Evolutionary conservation across 2,329 filamentous ascomycete genomes (phyloP), one percentile per base, ranked within the genome.

Genomic region (Canariomyces notabilis): DNA sequence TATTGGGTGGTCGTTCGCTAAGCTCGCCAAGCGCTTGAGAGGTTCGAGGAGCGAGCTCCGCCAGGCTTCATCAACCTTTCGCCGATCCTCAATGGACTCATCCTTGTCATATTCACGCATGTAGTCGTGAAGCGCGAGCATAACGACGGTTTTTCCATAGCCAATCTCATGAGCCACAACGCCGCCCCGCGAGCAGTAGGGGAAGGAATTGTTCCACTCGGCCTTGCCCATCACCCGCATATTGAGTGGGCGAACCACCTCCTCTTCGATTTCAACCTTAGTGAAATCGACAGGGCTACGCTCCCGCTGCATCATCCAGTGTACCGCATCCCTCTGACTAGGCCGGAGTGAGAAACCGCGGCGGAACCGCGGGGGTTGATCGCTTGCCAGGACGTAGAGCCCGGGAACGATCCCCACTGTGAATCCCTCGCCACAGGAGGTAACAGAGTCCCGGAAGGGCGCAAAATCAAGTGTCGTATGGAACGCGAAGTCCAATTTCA

Each of bases 81-180:
- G 16, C 3, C 64, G 51, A 8, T 55, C 32, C 0, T 22, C 2
- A 5, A 59, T 37, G 9, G 60, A 64, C 0, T 48, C 12, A 0
- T 3, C n/a, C 2, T 38, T 18, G 38, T 65, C 62, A 14, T 57
- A 59, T 0, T 46, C 1, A 5, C 50, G 34, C 42, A 62, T 61
- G 6, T 46, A 48, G 19, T 65, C 62, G 6, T 70, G 59, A 4
- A 71, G 56, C 2, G 63, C 68, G 11, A 73, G 61, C 5, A 58
- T 64, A 20, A 70, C 56, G 4, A 71, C 60, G 0, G 70, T 73
- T 55, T 73, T 73, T 1, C 70, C 70, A 42, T 66, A 72, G 14
- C 70, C 70, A 12, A 72, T 66, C 21, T 71, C 63, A 35, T 72
- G 69, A 1, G 69, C 70, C 6, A 71, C 56, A 7, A 72, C 60